Base-by-base conservation (phyloP, 2,329 filamentous ascomycete species). In the Venturia effusa region DNA sequence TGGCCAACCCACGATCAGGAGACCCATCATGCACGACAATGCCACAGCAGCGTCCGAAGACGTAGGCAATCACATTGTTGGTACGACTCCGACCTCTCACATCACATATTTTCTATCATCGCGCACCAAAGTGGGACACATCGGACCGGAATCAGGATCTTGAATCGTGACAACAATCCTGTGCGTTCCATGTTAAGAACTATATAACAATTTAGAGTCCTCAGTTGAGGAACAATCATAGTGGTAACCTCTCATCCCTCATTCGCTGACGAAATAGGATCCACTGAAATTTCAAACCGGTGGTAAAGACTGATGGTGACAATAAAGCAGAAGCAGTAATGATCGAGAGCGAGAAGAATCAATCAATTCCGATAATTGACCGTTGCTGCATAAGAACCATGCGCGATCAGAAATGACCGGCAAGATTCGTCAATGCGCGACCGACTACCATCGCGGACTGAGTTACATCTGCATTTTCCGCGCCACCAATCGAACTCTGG, bases 1-100 rank as follows among this genome's bases (percentile, higher is more conserved):
- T 40, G 11, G 32, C 57, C 40, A 22, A 60, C 24, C 39, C 2
- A 63, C 61, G 64, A 66, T 69, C 70, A 94, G 90, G 90, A 87
- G 89, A 78, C 84, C 94, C 71, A 92, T 94, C 75, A 89, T 94
- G 73, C 84, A 89, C 73, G 86, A 92, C 74, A 82, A 90, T 71
- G 81, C 87, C 69, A 75, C 81, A 63, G 78, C 82, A 67, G 88
- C 88, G 64, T 90, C 89, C 71, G 80, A 81, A 69, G 92, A 92
- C 75, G 88, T 92, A 68, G 88, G 89, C 66, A 86, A 90, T 74
- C 92, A 93, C 76, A 88, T 94, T 70, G 85, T 92, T 76, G 81
- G 84, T 87, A 77, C 69, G 80, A 37, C 43, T 54, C 59, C 13
- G 41, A 15, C 41, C 19, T 45, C 41, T 45, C n/a, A 45, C n/a